A percentile compares a stretch with the other conserved stretches of the same genome.
Evolutionary conservation across 2,329 filamentous ascomycete species (phyloP).

Genomic region (Trichoderma brevicompactum): DNA sequence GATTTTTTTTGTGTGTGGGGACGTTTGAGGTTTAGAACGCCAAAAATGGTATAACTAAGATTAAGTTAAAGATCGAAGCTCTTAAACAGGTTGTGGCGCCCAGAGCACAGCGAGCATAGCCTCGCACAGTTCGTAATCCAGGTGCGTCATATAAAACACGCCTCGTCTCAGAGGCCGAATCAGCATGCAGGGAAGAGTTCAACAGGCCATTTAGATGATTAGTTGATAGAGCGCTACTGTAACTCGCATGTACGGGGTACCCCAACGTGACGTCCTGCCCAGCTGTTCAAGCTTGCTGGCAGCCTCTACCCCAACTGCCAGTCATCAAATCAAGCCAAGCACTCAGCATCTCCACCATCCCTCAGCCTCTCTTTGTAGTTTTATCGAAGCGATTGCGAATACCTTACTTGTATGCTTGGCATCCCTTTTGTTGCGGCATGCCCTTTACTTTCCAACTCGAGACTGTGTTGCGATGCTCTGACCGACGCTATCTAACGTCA

Average conservation of each 20-base stretch:
- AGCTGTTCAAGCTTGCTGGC: slow-evolving; percentile 5
- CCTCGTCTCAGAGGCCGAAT: slow-evolving; percentile 18
- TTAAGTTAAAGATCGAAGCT: not conserved
- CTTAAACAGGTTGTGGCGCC: not conserved
- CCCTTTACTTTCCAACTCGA: not conserved
- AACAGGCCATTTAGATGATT: not conserved
- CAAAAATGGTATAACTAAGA: not conserved
- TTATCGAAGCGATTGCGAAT: too few species aligned
- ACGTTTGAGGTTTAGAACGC: not conserved
- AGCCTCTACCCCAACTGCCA: not conserved
- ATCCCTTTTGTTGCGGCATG: slow-evolving; percentile 1
- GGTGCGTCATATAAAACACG: slow-evolving; percentile 10
- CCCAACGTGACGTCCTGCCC: slow-evolving; percentile 10
- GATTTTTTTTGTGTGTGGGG: too few species aligned
- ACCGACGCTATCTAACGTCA: not conserved
- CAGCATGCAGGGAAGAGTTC: not conserved
- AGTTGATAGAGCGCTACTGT: not conserved
- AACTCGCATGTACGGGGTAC: not conserved
- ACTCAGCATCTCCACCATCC: too few species aligned
- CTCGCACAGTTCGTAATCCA: slow-evolving; percentile 12
- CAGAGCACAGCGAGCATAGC: not conserved
- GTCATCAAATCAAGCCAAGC: too few species aligned
- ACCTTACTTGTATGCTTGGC: too few species aligned
- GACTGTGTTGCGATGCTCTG: not conserved
- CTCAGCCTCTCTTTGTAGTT: too few species aligned